Evolutionary conservation across 2,329 filamentous ascomycete species (phyloP), one percentile per base, ranked within the genome.

Genomic region (Fusarium odoratissimum): DNA sequence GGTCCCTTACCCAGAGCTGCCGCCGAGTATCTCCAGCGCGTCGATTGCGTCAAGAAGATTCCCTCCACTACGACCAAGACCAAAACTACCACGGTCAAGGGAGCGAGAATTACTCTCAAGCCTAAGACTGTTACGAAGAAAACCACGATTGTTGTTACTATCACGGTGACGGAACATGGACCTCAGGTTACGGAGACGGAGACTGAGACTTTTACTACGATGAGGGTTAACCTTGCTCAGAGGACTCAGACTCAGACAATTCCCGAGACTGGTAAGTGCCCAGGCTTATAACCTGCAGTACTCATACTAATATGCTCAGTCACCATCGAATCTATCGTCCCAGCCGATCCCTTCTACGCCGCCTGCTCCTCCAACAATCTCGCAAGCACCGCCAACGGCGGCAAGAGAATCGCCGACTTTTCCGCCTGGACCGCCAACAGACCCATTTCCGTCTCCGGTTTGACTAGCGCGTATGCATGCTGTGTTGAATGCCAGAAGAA

Each of bases 271-370:
- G 59, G 59, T 48, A 21, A 21, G 42, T 48, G 6, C 13, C 21
- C 1, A 1, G 3, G 0, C 3, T 3, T 5, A n/a, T n/a, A 30
- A 3, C 13, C 11, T 17, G 3, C 3, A 21, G 12, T 38, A 9
- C 2, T 8, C 4, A n/a, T 41, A 5, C 30, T 35, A 19, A 46
- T 3, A 10, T 8, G 2, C 0, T 1, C 23, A 59, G 23, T 59
- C 1, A 63, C 54, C 1, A 8, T 63, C 8, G 52, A 63, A 31
- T 31, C 42, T 2, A 38, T 30, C 13, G 9, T 63, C 11, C 52
- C 60, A 4, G 51, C 12, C 0, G 37, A 28, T 5, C 13, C 45
- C 2, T 48, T 33, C 30, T 63, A 63, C 35, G 40, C 23, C 3
- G 40, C 59, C 5, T 61, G 59, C 11, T 42, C 31, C 17, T n/a